A percentile compares a stretch with the other conserved stretches of the same genome.
phyloP scores from a whole-genome alignment of 495 filamentous ascomycete genomes.

The Bacidia gigantensis region DNA sequence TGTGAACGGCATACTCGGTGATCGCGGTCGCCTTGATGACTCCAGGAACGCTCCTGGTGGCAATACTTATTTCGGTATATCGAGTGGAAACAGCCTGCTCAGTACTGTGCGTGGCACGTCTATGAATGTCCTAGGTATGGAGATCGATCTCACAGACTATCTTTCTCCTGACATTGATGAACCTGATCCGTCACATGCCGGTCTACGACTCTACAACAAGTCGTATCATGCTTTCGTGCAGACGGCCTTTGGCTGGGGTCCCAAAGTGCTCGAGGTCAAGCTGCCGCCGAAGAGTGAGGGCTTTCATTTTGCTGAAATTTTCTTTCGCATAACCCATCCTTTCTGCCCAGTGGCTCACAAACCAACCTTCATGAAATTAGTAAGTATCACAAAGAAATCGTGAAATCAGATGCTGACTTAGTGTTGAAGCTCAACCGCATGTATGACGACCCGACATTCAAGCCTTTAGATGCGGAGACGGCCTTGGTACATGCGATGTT shows the following conservation, averaged over 20 bases:
- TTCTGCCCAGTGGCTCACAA: constrained; percentile 61
- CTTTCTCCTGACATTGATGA: constrained; percentile 50
- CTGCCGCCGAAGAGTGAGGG: constrained; percentile 44
- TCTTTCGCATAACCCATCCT: constrained; percentile 56
- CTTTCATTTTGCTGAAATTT: constrained; percentile 52
- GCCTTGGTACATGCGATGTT: constrained; percentile 69
- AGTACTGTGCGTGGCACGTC: constrained; percentile 63
- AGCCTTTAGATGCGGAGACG: constrained; percentile 45
- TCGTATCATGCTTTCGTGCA: constrained; percentile 54
- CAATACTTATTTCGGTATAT: constrained; percentile 62
- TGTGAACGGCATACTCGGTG: background rate
- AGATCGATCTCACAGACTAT: constrained; percentile 64
- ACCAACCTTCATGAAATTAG: constrained; percentile 51
- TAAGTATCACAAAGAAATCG: too few relatives aligned
- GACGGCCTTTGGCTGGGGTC: constrained; percentile 44
- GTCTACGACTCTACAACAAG: constrained; percentile 43
- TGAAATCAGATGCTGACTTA: too few relatives aligned
- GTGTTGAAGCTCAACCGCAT: constrained; percentile 14
- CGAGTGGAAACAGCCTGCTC: constrained; percentile 47
- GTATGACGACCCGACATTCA: constrained; percentile 50
- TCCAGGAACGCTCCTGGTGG: constrained; percentile 42
- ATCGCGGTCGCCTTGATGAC: constrained; percentile 27
- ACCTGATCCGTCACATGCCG: constrained; percentile 29
- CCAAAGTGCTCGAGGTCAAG: constrained; percentile 37
- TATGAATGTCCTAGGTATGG: constrained; percentile 58